phyloP scores from a whole-genome alignment of 163 green algal genomes.

The Coccomyxa subellipsoidea region DNA sequence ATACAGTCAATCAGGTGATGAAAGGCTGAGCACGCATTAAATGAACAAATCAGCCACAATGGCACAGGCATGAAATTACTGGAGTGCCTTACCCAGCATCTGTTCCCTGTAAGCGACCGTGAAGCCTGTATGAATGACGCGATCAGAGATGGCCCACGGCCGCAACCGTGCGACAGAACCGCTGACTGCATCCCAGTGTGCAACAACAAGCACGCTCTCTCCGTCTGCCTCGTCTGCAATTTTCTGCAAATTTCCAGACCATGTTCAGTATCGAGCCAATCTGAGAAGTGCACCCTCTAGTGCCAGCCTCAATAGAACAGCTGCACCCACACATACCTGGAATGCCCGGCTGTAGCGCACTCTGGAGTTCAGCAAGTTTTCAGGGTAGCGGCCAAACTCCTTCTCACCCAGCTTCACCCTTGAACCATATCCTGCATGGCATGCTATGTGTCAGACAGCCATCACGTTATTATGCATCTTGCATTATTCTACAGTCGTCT shows the following conservation, averaged over 20 bases:
- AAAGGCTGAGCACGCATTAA: too few species aligned
- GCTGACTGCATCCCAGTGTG: conserved; percentile 29
- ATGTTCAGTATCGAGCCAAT: background rate
- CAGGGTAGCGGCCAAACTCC: conserved; percentile 15
- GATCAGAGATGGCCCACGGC: conserved; percentile 23
- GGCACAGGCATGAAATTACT: background rate
- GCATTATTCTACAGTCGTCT: background rate
- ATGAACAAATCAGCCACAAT: background rate
- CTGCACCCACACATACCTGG: too few species aligned
- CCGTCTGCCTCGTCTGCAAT: conserved; percentile 26
- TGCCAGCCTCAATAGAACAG: too few species aligned
- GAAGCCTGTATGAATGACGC: conserved; percentile 25
- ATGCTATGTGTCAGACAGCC: too few species aligned
- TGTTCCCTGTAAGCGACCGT: conserved; percentile 15
- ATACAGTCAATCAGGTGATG: too few species aligned
- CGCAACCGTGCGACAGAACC: conserved; percentile 18
- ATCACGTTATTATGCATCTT: too few species aligned
- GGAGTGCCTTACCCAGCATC: conserved; percentile 8
- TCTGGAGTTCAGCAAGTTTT: conserved; percentile 27
- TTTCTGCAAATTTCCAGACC: too few species aligned
- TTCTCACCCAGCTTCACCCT: conserved; percentile 14
- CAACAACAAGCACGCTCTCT: conserved; percentile 23
- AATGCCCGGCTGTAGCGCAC: conserved; percentile 21
- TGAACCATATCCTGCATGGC: background rate
- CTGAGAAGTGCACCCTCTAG: too few species aligned